Evolutionary conservation across 352 stramenopile genomes (phyloP), one percentile per base, ranked within the genome.

Genomic region (Pilasporangium apinafurcum): DNA sequence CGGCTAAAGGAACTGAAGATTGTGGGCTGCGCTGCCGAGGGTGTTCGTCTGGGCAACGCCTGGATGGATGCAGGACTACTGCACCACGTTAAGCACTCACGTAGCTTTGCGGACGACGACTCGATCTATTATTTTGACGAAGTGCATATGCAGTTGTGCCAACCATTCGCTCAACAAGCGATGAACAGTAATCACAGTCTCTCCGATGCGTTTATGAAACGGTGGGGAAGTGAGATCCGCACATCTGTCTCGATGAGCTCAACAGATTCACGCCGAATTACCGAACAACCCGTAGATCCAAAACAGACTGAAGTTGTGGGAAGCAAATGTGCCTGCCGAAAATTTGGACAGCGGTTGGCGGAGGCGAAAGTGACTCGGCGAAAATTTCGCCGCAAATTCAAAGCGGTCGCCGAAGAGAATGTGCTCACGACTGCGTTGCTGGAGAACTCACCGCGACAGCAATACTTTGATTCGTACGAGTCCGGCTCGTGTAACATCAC

Each of bases 51-150:
- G 13, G 72, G 72, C 17, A 83, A 85, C 38, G 68, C 69, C 10
- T 65, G 80, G 30, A 82, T 84, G 71, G 68, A 84, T 41, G 60
- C 65, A 1, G 68, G 66, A 8, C 45, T 78, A 22, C 44, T 84
- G 10, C 71, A 82, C 30, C 68, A 84, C 40, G 43, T 53, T 18
- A 79, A 75, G 31, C 71, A 84, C 30, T 30, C 44, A 3, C 22
- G 27, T 25, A 32, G 29, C 20, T 57, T 55, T 20, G 46, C 51
- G 25, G 25, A 51, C 38, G 49, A 48, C 27, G 22, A 42, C 16
- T 38, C 44, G 14, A 30, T 61, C 8, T 81, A 70, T 37, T 73
- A 53, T 36, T 67, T 81, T 27, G 64, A 81, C 40, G 56, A 78
- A 20, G 55, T 49, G n/a, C 63, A 50, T 18, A 48, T 72, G n/a